Evolutionary conservation across 202 grass and related monocot genomes (phyloP), one percentile per base, ranked within the genome.

Genomic region (Dendrocalamus latiflorus): DNA sequence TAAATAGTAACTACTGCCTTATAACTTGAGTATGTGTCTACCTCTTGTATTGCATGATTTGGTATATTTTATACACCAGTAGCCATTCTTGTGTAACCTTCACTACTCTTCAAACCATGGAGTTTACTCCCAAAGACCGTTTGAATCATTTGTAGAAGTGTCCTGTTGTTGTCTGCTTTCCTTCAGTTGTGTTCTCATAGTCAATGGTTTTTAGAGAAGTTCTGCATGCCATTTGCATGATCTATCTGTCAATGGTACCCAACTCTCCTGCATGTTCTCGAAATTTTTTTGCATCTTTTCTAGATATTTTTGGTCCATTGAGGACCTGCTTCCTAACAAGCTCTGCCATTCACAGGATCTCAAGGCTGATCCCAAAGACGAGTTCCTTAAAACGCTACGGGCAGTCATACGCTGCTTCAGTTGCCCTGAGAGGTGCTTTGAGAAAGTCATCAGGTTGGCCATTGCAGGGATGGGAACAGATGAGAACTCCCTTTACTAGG

Each of bases 361-460:
- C 58, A 98, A 98, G 91, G 81, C 89, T 65, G 92, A 98, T 44
- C 92, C 95, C 39, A 89, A 98, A 37, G 92, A 98, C 36, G 95
- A 98, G 65, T 98, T 90, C 77, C 89, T 95, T 4, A 84, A 86
- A 2, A 92, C 82, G 5, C 83, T 98, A 13, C 77, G 95, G 20
- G 87, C 90, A 2, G 83, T 98, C 15, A 74, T 95, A 49, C 82
- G 95, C 20, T 95, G 89, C 82, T 88, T 98, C 82, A 77, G 45
- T 45, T 91, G 87, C 51, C 92, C 95, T 0, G 86, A 95, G 12
- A 93, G 89, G 75, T 95, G 95, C 74, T 79, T 95, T 7, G 92
- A 98, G 92, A 98, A 98, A 74, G 89, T 95, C 0, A 42, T 80
- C 9, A 92, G 95, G 63, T 66, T 90, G 26, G 87, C 92, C 16